Conservation (phyloP, 225 moss, liverwort and hornwort genomes). For the Takakia lepidozioides region DNA sequence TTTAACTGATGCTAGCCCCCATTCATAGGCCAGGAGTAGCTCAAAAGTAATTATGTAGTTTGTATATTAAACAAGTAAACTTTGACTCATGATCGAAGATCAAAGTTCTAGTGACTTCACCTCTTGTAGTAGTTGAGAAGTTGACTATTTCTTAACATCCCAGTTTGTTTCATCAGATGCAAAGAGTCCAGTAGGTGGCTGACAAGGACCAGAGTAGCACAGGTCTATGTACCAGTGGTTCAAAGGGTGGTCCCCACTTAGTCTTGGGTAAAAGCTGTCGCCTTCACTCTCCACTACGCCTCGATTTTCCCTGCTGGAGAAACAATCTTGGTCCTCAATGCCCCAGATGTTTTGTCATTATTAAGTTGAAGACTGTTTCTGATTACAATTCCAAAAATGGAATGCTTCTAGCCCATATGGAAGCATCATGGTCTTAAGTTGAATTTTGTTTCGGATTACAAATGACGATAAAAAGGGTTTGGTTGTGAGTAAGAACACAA, state of each 20-base stretch:
- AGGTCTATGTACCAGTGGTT: slow-evolving; percentile 4
- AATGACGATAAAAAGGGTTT: too few relatives aligned
- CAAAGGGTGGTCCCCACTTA: neutral
- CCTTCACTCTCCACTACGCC: slow-evolving; percentile 9
- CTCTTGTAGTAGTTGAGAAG: too few relatives aligned
- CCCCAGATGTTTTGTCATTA: neutral
- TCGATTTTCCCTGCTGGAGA: slow-evolving; percentile 9
- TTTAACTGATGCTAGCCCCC: too few relatives aligned
- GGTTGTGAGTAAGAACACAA: too few relatives aligned
- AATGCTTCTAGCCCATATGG: too few relatives aligned
- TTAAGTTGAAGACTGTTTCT: slow-evolving; percentile 1
- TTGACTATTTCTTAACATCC: slow-evolving; percentile 3
- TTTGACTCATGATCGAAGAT: neutral
- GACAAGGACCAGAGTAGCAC: slow-evolving; percentile 13
- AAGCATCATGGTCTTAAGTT: too few relatives aligned
- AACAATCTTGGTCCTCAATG: slow-evolving; percentile 4
- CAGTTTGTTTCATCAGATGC: slow-evolving; percentile 5
- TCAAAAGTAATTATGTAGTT: too few relatives aligned
- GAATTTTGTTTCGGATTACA: too few relatives aligned
- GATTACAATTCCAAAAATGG: too few relatives aligned
- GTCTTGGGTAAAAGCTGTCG: slow-evolving; percentile 1
- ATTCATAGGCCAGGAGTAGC: too few relatives aligned
- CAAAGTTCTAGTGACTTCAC: too few relatives aligned
- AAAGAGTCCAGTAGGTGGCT: slow-evolving; percentile 2
- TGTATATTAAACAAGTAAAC: too few relatives aligned